These are phyloP conservation scores for Lagenidium giganteum DNA, from an alignment of 352 stramenopile genomes.

Conservation along the genomic window DNA sequence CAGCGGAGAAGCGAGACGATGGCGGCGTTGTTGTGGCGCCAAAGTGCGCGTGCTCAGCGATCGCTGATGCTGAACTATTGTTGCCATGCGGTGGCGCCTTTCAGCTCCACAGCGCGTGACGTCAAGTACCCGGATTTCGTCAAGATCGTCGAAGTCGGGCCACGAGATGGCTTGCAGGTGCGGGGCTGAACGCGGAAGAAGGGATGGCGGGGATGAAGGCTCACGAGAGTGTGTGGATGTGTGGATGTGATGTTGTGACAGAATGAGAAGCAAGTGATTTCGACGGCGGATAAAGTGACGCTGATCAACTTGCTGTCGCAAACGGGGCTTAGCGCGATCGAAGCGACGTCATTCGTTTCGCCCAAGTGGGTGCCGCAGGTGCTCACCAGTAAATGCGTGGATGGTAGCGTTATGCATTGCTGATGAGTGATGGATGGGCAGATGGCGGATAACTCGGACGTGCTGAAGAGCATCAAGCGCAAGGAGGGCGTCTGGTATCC, in stretches of 20 bases:
- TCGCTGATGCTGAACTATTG: too few relatives aligned
- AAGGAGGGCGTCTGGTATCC: slow-evolving; percentile 82
- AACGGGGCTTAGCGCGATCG: slow-evolving; percentile 87
- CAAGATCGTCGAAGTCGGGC: slow-evolving; percentile 94
- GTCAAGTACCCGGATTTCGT: slow-evolving; percentile 63
- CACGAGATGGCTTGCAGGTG: slow-evolving; percentile 92
- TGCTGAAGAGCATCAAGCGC: slow-evolving; percentile 82
- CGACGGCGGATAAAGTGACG: slow-evolving; percentile 88
- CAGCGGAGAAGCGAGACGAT: too few relatives aligned
- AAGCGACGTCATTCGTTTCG: slow-evolving; percentile 95
- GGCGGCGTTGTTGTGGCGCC: too few relatives aligned
- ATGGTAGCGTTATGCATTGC: not conserved
- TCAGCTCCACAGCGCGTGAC: too few relatives aligned
- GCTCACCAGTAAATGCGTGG: not conserved
- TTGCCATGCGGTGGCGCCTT: too few relatives aligned
- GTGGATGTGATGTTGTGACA: slow-evolving; percentile 23
- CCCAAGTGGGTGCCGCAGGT: slow-evolving; percentile 96
- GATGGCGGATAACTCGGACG: slow-evolving; percentile 92
- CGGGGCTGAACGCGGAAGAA: not conserved
- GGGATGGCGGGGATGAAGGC: too few relatives aligned
- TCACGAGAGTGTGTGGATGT: too few relatives aligned
- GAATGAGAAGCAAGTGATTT: slow-evolving; percentile 90
- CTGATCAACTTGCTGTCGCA: slow-evolving; percentile 89
- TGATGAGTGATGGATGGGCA: slow-evolving; percentile 17
- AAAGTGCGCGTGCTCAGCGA: too few relatives aligned